These are phyloP conservation scores for Paraconiothyrium sp. DNA, from an alignment of 2,329 filamentous ascomycete species.

Conservation along the genomic window DNA sequence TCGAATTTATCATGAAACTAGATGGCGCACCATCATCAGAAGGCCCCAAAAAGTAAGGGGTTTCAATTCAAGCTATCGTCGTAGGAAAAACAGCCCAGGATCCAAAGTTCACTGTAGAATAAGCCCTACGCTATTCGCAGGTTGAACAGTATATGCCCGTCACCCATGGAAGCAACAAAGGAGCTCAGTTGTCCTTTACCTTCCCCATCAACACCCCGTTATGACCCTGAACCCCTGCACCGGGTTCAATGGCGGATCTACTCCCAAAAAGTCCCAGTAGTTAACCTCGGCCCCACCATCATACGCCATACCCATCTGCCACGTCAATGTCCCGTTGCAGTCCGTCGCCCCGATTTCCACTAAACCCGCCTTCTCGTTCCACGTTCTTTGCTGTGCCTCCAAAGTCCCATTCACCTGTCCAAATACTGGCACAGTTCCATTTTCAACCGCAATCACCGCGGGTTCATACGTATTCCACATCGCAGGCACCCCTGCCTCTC, in stretches of 20 bases:
- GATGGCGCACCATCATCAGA: too few relatives aligned
- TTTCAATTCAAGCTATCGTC: too few relatives aligned
- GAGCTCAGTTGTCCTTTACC: neutral
- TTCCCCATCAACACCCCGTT: constrained; percentile 32
- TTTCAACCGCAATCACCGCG: constrained; percentile 6
- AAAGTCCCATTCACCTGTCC: constrained; percentile 35
- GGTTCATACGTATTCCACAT: constrained; percentile 37
- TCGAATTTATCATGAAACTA: too few relatives aligned
- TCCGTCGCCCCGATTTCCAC: constrained; percentile 27
- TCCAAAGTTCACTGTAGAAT: too few relatives aligned
- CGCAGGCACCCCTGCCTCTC: constrained; percentile 23
- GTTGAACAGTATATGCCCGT: too few relatives aligned
- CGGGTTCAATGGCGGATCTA: constrained; percentile 34
- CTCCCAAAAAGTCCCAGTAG: constrained; percentile 40
- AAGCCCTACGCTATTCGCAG: too few relatives aligned
- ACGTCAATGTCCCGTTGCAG: constrained; percentile 42
- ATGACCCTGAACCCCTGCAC: constrained; percentile 40
- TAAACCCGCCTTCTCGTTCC: constrained; percentile 25
- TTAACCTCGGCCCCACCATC: constrained; percentile 32
- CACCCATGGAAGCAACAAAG: too few relatives aligned
- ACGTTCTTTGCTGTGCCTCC: constrained; percentile 25
- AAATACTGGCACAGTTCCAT: constrained; percentile 18
- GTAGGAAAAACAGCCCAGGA: too few relatives aligned
- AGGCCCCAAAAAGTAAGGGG: too few relatives aligned
- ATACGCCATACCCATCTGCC: constrained; percentile 40